Base-by-base conservation (phyloP, 2,329 filamentous ascomycete genomes). In the Venturia oleaginea region DNA sequence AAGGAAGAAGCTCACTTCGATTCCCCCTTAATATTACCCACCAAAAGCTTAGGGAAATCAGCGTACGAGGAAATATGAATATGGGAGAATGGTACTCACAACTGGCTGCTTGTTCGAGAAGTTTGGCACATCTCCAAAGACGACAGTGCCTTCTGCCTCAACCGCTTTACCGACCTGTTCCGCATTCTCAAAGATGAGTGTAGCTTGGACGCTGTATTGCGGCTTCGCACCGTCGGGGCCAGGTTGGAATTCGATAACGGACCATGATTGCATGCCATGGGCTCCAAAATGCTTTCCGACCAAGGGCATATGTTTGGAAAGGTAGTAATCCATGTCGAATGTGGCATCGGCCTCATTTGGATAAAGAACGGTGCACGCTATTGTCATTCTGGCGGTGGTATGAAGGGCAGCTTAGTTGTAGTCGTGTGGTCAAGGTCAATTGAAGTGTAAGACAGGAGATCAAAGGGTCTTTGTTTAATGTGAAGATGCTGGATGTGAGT, bases 1-100 rank as follows among this genome's bases (percentile, higher is more conserved):
- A 72, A 40, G 70, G 40, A 70, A 7, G 71, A 27, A 68, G 71
- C 17, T 75, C 72, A 60, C 70, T 71, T 15, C 74, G 77, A 64
- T 67, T 54, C 48, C 38, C 15, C 37, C 40, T 48, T 54, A 37
- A 62, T 38, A 46, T 27, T 62, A 19, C 66, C 43, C 55, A 63
- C 55, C 24, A 64, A 5, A n/a, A 66, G 51, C 46, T 24, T 27
- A 4, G 22, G 10, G 22, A 51, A 27, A 5, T 51, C 11, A 51
- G 46, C 22, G 5, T 27, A 22, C 10, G 46, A 43, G 19, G n/a
- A 8, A 19, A 27, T 22, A 22, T 27, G 22, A 6, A 37, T 6
- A 10, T 8, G 1, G 15, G 2, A 22, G 22, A 13, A 27, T 4
- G 27, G 22, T 51, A 17, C 46, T 51, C 11, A 51, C 46, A 42